phyloP scores from a whole-genome alignment of 176 grass and related monocot species.

The Rhynchospora breviuscula region DNA sequence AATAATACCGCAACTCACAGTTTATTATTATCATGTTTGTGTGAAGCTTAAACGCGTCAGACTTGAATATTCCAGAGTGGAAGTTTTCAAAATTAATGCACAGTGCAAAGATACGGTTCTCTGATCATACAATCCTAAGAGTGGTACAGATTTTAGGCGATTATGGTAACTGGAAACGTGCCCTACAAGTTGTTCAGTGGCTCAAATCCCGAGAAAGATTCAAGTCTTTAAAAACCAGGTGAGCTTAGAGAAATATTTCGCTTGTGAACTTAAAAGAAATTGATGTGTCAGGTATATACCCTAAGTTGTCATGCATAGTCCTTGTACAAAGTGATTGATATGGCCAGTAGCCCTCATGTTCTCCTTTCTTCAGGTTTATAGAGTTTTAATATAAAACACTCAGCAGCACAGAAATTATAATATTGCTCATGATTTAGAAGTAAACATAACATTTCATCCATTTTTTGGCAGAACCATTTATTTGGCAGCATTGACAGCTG shows the following conservation, averaged over 20 bases:
- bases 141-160: slow-evolving; percentile 73
- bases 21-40: slow-evolving; percentile 40
- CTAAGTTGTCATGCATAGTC: not conserved
- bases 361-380: not conserved
- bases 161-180: slow-evolving; percentile 82
- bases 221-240: slow-evolving; percentile 86
- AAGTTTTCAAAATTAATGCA: slow-evolving; percentile 91
- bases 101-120: slow-evolving; percentile 75
- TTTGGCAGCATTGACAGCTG: not conserved
- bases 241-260: not conserved
- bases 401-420: not conserved
- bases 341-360: not conserved
- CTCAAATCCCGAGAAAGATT: slow-evolving; percentile 87
- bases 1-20: not conserved
- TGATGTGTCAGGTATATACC: not conserved
- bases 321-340: not conserved
- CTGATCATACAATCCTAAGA: slow-evolving; percentile 79
- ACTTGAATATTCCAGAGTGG: slow-evolving; percentile 89
- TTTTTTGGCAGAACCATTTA: not conserved
- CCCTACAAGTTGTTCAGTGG: slow-evolving; percentile 94
- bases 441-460: not conserved
- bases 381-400: not conserved
- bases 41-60: slow-evolving; percentile 80
- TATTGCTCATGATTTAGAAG: not conserved
- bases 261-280: not conserved